phyloP scores from a whole-genome alignment of 768 basidiomycete genomes.

The Hydnum rufescens region DNA sequence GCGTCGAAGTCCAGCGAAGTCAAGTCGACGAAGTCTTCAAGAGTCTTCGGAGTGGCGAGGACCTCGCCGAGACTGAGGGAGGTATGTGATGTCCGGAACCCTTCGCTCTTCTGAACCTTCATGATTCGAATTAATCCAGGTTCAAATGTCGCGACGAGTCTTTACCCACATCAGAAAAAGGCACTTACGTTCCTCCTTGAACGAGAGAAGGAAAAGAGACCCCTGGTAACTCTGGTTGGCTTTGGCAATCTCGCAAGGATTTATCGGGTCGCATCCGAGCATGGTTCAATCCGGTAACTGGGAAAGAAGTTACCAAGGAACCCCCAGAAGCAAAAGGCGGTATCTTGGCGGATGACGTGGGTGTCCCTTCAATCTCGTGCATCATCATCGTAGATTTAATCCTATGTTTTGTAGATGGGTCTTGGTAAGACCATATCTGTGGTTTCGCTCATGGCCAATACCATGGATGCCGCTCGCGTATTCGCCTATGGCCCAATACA shows the following conservation, averaged over 20 bases:
- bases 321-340: constrained; percentile 67
- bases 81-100: constrained; percentile 30
- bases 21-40: constrained; percentile 92
- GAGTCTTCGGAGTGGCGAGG: constrained; percentile 69
- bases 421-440: constrained; percentile 95
- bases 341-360: constrained; percentile 91
- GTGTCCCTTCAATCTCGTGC: constrained; percentile 17
- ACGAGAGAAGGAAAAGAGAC: constrained; percentile 39
- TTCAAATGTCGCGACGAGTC: constrained; percentile 45
- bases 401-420: constrained; percentile 53
- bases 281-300: constrained; percentile 77
- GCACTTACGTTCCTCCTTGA: constrained; percentile 90
- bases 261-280: constrained; percentile 15
- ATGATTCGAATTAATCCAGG: constrained; percentile 11
- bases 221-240: constrained; percentile 20
- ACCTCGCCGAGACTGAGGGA: constrained; percentile 69
- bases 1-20: constrained; percentile 75
- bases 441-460: constrained; percentile 81
- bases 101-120: neutral
- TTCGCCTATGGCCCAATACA: constrained; percentile 43
- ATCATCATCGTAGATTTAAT: constrained; percentile 7
- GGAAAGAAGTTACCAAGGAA: constrained; percentile 45
- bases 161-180: constrained; percentile 98
- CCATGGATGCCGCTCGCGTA: constrained; percentile 42
- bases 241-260: constrained; percentile 27